Evolutionary conservation across 2,329 filamentous ascomycete genomes (phyloP), one percentile per base, ranked within the genome.

Genomic region (Fusarium sp.): DNA sequence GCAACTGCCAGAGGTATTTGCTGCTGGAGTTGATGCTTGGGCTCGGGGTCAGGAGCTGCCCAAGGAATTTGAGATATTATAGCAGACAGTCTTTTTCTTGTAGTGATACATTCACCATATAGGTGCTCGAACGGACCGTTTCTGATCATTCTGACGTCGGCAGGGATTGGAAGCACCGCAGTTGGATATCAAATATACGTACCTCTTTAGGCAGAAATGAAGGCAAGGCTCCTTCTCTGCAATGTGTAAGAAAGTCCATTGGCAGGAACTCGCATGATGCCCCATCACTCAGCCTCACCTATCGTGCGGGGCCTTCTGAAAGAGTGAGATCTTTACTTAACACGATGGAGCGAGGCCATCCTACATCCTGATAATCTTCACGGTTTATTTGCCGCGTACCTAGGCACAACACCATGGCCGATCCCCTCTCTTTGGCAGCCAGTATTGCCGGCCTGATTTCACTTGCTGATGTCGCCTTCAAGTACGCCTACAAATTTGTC

Each of bases 1-100:
- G 13, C 66, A 69, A 3, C 22, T 69, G 7, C 65, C 66, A 7
- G 56, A 53, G 11, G 15, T 69, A 15, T 69, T 69, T 53, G 60
- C 65, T 19, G 28, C 39, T 28, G 66, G 66, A 3, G 17, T 69
- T n/a, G 9, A 3, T 43, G 61, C 56, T 40, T 69, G 65, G 66
- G 40, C 43, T 1, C 31, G 21, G 7, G 34, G 24, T 6, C 40
- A 34, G 21, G 56, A 57, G 7, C 2, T 69, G 2, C 66, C 65
- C 1, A 10, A 26, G 1, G 56, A 58, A 24, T 69, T 55, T 2
- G 65, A 57, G 49, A 6, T 45, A 6, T n/a, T 62, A 5, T 59
- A 34, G n/a, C 8, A 4, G 15, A 10, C 9, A 21, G 3, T n/a
- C 9, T 11, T 9, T 39, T 13, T 11, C 28, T 31, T 31, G 10